A percentile compares a stretch with the other conserved stretches of the same genome.
phyloP scores from a whole-genome alignment of 2,329 filamentous ascomycete genomes.

The Aspergillus pseudoviridinutans region DNA sequence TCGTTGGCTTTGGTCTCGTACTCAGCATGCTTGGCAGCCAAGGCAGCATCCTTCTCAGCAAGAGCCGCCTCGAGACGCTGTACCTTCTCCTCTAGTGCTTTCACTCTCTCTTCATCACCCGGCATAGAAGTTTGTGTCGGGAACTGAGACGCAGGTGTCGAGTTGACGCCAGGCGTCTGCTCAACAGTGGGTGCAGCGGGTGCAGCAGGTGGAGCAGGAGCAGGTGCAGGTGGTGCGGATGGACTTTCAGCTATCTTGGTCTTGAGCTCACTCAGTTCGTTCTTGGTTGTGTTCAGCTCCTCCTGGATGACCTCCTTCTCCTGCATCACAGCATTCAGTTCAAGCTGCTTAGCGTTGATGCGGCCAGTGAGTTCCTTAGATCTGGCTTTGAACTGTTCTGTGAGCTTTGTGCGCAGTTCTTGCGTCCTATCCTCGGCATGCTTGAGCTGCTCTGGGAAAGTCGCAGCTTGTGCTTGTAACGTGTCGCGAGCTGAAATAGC shows the following conservation, averaged over 20 bases:
- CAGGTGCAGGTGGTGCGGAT: slow-evolving; percentile 21
- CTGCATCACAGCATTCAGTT: slow-evolving; percentile 46
- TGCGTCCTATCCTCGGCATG: slow-evolving; percentile 47
- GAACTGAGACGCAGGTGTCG: slow-evolving; percentile 30
- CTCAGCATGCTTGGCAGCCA: slow-evolving; percentile 48
- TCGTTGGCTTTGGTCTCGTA: slow-evolving; percentile 48
- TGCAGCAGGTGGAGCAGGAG: slow-evolving; percentile 11
- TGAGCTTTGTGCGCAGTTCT: slow-evolving; percentile 46
- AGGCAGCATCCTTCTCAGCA: slow-evolving; percentile 44
- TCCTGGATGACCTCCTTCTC: slow-evolving; percentile 68
- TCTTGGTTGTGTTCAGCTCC: slow-evolving; percentile 60
- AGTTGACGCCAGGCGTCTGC: slow-evolving; percentile 46
- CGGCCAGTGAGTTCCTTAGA: slow-evolving; percentile 63
- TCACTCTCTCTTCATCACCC: slow-evolving; percentile 54
- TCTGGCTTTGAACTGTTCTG: slow-evolving; percentile 52
- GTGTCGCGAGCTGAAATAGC: slow-evolving; percentile 51
- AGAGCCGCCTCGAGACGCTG: slow-evolving; percentile 49
- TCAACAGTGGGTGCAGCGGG: slow-evolving; percentile 37
- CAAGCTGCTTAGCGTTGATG: slow-evolving; percentile 51
- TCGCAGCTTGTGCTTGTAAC: slow-evolving; percentile 49
- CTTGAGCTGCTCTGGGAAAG: slow-evolving; percentile 46
- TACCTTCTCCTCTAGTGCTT: slow-evolving; percentile 60
- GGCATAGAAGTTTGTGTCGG: slow-evolving; percentile 21
- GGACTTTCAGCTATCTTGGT: slow-evolving; percentile 52
- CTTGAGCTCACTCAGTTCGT: slow-evolving; percentile 50